Conservation (phyloP, 805 yeast species). For the Schwanniomyces vanrijiae region DNA sequence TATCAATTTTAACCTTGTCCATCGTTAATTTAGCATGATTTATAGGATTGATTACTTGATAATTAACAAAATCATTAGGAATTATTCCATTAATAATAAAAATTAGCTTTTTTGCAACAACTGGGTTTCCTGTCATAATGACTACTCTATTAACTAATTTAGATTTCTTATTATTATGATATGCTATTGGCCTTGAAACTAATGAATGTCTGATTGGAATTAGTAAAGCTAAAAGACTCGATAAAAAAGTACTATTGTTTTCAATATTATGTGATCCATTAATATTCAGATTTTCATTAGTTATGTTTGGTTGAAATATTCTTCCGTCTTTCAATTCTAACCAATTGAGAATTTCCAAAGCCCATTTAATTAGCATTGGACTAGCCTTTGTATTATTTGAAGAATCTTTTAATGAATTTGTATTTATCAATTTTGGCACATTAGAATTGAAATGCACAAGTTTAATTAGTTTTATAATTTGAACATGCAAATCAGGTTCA, state of each 20-base stretch:
- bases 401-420: constrained; percentile 37
- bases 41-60: neutral
- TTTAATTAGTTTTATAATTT: constrained; percentile 36
- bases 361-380: constrained; percentile 49
- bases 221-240: constrained; percentile 47
- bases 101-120: constrained; percentile 57
- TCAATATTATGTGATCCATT: constrained; percentile 3
- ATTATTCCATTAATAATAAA: constrained; percentile 54
- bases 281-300: constrained; percentile 9
- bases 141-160: constrained; percentile 49
- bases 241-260: constrained; percentile 38
- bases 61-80: constrained; percentile 29
- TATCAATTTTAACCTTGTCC: neutral
- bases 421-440: constrained; percentile 46
- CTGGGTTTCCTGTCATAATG: constrained; percentile 58
- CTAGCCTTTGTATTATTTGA: constrained; percentile 19
- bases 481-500: constrained; percentile 43
- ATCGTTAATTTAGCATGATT: neutral
- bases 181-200: constrained; percentile 28
- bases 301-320: constrained; percentile 5
- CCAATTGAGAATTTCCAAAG: constrained; percentile 53
- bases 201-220: constrained; percentile 40
- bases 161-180: constrained; percentile 17
- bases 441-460: constrained; percentile 40
- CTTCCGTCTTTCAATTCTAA: constrained; percentile 53